phyloP scores from a whole-genome alignment of 208 protist genomes.

The Leishmania tropica region DNA sequence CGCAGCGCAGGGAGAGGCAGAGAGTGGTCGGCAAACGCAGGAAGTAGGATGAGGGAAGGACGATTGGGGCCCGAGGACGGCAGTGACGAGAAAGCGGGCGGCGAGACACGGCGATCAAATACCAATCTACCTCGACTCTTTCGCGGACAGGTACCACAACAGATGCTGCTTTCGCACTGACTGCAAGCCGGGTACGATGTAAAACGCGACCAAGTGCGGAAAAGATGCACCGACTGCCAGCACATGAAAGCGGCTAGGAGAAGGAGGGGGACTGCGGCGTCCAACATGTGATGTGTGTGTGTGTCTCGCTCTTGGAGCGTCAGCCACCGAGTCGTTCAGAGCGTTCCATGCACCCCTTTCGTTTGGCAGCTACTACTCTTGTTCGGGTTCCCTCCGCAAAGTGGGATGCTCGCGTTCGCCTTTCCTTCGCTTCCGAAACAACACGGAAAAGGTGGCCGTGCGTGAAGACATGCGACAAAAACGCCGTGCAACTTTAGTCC shows the following conservation, averaged over 20 bases:
- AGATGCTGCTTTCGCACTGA: not conserved
- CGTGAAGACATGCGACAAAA: not conserved
- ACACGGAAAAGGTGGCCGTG: not conserved
- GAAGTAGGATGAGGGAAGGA: too few species aligned
- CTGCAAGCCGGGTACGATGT: not conserved
- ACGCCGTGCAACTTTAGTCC: not conserved
- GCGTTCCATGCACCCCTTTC: not conserved
- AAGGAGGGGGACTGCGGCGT: not conserved
- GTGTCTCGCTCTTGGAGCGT: not conserved
- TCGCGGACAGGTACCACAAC: too few species aligned
- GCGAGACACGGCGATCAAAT: too few species aligned
- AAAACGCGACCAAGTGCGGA: not conserved
- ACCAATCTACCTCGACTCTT: too few species aligned
- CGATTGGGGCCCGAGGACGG: too few species aligned
- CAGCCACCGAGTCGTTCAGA: not conserved
- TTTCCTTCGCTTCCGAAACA: not conserved
- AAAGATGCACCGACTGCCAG: not conserved
- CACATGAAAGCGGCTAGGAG: not conserved
- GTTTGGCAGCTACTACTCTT: not conserved
- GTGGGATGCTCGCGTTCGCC: not conserved
- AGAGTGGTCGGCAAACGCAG: not conserved
- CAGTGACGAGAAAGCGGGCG: too few species aligned
- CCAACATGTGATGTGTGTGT: not conserved
- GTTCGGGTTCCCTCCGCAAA: not conserved
- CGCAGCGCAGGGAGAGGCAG: not conserved